A percentile compares a stretch with the other conserved stretches of the same genome.
phyloP scores from a whole-genome alignment of 2,329 filamentous ascomycete species.

The Chaetomium sp. region DNA sequence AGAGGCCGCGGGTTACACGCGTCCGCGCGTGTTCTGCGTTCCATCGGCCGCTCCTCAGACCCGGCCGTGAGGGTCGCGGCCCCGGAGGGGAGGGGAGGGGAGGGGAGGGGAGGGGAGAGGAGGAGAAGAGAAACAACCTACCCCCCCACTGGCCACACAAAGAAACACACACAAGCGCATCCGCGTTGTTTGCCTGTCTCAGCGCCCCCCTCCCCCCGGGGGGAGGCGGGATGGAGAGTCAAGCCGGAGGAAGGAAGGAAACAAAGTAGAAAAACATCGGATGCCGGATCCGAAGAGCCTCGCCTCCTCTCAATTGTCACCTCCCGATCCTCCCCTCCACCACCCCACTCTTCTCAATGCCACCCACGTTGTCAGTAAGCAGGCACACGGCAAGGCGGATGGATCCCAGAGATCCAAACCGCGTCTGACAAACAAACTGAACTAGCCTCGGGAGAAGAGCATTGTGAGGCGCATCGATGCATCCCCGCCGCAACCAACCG shows the following conservation, averaged over 20 bases:
- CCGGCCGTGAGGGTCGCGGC: constrained; percentile 3
- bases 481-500: no score
- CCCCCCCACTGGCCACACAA: no score
- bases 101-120: neutral
- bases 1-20: constrained; percentile 2
- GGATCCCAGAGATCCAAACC: neutral
- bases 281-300: neutral
- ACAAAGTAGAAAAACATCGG: constrained; percentile 3
- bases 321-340: no score
- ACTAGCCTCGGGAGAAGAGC: no score
- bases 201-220: neutral
- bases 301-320: neutral
- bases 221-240: no score
- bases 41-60: neutral
- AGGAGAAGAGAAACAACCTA: neutral
- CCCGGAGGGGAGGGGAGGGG: neutral
- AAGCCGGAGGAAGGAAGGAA: neutral
- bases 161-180: neutral
- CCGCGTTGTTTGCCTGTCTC: neutral
- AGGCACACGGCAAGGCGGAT: neutral
- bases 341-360: no score
- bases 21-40: neutral
- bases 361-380: neutral
- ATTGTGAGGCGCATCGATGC: no score
- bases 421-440: no score